Conservation (phyloP, 352 stramenopile genomes). For the Elongisporangium prolatum region DNA sequence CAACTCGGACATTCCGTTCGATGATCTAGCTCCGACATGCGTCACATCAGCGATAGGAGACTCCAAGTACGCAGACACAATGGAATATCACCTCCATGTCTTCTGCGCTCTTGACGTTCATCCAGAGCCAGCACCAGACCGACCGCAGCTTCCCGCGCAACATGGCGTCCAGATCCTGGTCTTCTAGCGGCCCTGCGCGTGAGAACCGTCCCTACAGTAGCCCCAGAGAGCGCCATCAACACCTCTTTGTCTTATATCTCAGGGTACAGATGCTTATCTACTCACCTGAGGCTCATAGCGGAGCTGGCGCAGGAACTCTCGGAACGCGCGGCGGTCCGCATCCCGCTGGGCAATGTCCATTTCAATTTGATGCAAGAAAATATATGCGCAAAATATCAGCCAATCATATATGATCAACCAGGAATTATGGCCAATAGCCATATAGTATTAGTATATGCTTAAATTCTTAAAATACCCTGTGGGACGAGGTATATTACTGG, state of each 20-base stretch:
- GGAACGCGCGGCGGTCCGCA: slow-evolving; percentile 32
- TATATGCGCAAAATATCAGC: not conserved
- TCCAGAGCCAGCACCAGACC: slow-evolving; percentile 34
- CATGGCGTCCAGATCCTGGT: slow-evolving; percentile 42
- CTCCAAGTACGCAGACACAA: not conserved
- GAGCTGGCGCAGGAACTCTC: slow-evolving; percentile 34
- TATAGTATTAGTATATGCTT: too few species aligned
- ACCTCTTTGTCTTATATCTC: not conserved
- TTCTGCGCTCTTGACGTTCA: slow-evolving; percentile 31
- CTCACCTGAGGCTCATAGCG: slow-evolving; percentile 33
- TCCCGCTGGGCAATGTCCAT: slow-evolving; percentile 10
- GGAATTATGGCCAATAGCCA: not conserved
- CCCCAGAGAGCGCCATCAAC: not conserved
- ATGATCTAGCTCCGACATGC: slow-evolving; percentile 14
- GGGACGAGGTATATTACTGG: too few species aligned
- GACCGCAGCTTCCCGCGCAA: slow-evolving; percentile 20
- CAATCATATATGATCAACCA: not conserved
- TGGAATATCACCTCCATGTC: slow-evolving; percentile 22
- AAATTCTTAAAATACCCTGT: too few species aligned
- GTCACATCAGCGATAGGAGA: not conserved
- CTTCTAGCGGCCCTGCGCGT: slow-evolving; percentile 23
- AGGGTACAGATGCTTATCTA: not conserved
- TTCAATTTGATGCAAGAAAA: not conserved
- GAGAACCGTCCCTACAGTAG: slow-evolving; percentile 22
- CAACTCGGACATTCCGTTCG: slow-evolving; percentile 27